Percentiles rank a stretch among this genome's conserved stretches.
Evolutionary conservation across 768 basidiomycete genomes (phyloP).

Genomic region (Cystoderma amianthinum): DNA sequence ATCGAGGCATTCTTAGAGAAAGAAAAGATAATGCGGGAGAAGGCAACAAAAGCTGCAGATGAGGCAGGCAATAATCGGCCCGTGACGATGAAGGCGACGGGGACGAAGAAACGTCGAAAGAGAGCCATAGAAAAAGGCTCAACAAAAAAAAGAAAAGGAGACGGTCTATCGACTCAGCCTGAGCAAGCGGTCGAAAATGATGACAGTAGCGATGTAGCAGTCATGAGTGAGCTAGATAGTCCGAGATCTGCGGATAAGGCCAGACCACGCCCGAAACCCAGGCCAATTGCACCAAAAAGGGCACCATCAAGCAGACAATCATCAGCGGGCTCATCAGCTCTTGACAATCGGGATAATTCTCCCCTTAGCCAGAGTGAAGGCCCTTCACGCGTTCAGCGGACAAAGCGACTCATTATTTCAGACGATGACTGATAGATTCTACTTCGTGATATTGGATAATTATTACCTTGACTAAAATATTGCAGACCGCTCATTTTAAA

Average conservation of each 20-base stretch:
- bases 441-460: too few species aligned
- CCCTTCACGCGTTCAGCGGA: neutral
- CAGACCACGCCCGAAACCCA: conserved; percentile 33
- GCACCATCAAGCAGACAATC: neutral
- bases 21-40: conserved; percentile 59
- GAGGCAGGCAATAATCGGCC: conserved; percentile 34
- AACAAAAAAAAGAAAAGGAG: conserved; percentile 25
- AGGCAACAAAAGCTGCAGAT: conserved; percentile 38
- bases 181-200: conserved; percentile 9
- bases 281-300: conserved; percentile 13
- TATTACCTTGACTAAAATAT: too few species aligned
- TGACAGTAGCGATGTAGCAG: conserved; percentile 15
- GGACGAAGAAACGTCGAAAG: conserved; percentile 40
- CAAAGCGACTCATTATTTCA: neutral
- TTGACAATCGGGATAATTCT: too few species aligned
- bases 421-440: neutral
- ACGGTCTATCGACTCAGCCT: conserved; percentile 10
- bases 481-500: too few species aligned
- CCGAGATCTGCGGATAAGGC: conserved; percentile 1
- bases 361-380: too few species aligned
- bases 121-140: conserved; percentile 24
- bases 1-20: conserved; percentile 78
- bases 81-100: conserved; percentile 44
- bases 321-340: too few species aligned
- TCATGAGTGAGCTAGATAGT: conserved; percentile 9